These are phyloP conservation scores for Brassica incana DNA, from an alignment of 345 rosid genomes.

Conservation along the genomic window DNA sequence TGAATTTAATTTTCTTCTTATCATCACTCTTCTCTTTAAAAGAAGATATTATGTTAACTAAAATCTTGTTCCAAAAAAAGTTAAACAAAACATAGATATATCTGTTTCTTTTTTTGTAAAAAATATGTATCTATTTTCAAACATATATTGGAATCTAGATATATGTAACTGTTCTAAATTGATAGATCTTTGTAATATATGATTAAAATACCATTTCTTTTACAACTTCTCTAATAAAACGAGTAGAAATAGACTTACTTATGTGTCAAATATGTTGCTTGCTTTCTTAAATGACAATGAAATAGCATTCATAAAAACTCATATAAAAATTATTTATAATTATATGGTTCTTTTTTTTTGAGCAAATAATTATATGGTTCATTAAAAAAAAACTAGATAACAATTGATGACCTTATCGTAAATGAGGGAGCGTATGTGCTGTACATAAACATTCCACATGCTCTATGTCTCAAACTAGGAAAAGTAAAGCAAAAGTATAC, in stretches of 20 bases:
- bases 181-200: background rate
- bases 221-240: background rate
- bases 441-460: conserved; percentile 36
- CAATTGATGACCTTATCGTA: conserved; percentile 19
- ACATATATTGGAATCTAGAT: background rate
- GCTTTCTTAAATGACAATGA: background rate
- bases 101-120: too few species aligned
- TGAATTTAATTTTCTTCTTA: background rate
- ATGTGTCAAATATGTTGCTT: background rate
- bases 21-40: background rate
- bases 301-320: background rate
- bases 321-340: background rate
- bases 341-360: background rate
- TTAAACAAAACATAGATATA: too few species aligned
- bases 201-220: background rate
- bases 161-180: background rate
- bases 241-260: background rate
- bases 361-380: background rate
- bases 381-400: background rate
- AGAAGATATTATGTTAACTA: background rate
- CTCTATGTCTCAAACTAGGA: conserved; percentile 14
- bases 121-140: background rate
- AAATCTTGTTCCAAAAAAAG: too few species aligned
- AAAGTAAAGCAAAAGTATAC: conserved; percentile 14
- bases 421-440: conserved; percentile 22